Percentiles rank a stretch among this genome's conserved stretches.
These are phyloP conservation scores for Talaromyces sp. DNA, from an alignment of 2,329 filamentous ascomycete species.

Conservation along the genomic window DNA sequence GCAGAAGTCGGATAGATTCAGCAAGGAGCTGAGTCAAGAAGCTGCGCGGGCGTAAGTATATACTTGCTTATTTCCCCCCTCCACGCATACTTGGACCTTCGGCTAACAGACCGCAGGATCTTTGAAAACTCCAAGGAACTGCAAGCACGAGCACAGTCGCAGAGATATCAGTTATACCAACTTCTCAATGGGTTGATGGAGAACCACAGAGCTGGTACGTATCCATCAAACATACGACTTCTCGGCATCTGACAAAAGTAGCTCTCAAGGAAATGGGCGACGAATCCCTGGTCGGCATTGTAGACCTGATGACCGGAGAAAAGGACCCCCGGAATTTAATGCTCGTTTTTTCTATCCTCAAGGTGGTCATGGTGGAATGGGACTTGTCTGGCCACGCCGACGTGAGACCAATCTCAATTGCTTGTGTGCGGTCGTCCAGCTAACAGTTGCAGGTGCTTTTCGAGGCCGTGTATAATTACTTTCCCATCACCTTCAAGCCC, in stretches of 20 bases:
- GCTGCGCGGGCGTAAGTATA: constrained; percentile 46
- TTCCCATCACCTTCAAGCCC: constrained; percentile 64
- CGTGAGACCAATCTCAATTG: constrained; percentile 25
- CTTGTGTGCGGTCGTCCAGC: background rate
- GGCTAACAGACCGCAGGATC: constrained; percentile 31
- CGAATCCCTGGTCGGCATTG: constrained; percentile 55
- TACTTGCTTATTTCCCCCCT: constrained; percentile 1
- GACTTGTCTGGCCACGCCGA: constrained; percentile 56
- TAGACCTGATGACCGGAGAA: constrained; percentile 61
- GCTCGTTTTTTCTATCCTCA: constrained; percentile 63
- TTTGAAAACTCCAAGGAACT: constrained; percentile 52
- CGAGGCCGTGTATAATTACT: constrained; percentile 66
- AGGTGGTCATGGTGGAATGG: constrained; percentile 64
- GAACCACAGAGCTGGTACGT: constrained; percentile 51
- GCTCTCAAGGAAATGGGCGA: constrained; percentile 53
- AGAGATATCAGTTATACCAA: constrained; percentile 58
- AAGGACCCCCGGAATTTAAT: constrained; percentile 66
- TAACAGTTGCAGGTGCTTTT: constrained; percentile 44
- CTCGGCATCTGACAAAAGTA: constrained; percentile 18
- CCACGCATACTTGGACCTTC: background rate
- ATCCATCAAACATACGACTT: background rate
- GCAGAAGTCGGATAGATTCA: constrained; percentile 56
- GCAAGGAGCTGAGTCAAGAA: constrained; percentile 48
- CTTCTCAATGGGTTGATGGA: constrained; percentile 58
- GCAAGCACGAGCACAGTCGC: constrained; percentile 56